Evolutionary conservation across 2,329 filamentous ascomycete species (phyloP).

Genomic region (Exophiala oligosperma): DNA sequence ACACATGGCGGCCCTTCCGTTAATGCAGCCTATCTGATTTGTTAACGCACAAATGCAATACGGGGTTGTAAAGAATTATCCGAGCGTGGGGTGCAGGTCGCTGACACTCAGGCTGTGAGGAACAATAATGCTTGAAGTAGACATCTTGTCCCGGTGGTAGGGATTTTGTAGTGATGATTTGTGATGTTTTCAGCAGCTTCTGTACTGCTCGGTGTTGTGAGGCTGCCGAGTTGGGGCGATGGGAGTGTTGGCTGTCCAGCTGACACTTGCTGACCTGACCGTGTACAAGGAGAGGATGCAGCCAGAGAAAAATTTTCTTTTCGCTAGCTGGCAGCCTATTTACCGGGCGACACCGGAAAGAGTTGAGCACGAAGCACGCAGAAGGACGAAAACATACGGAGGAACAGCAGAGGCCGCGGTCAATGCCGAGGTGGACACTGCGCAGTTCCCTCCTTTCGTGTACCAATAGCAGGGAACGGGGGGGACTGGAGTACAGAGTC

Average conservation of each 20-base stretch:
- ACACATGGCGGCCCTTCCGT: background rate
- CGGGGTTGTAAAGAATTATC: background rate
- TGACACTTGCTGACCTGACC: background rate
- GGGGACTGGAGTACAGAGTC: too few relatives aligned
- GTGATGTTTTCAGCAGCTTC: background rate
- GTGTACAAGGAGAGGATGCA: background rate
- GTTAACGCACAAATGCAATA: background rate
- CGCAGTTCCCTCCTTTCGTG: background rate
- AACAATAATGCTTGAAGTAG: background rate
- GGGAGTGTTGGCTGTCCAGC: background rate
- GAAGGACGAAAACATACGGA: background rate
- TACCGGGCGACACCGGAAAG: background rate
- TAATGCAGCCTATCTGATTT: background rate
- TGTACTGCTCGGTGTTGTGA: background rate
- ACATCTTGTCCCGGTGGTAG: background rate
- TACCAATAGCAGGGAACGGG: too few relatives aligned
- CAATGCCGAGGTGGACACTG: background rate
- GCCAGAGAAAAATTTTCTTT: background rate
- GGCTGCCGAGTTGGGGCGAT: background rate
- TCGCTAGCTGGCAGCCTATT: background rate
- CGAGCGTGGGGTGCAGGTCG: background rate
- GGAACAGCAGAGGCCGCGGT: background rate
- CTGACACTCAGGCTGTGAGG: background rate
- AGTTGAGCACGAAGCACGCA: background rate
- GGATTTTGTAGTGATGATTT: background rate